Base-by-base conservation (phyloP, 805 yeast genomes). In the Ogataea paraovalis region DNA sequence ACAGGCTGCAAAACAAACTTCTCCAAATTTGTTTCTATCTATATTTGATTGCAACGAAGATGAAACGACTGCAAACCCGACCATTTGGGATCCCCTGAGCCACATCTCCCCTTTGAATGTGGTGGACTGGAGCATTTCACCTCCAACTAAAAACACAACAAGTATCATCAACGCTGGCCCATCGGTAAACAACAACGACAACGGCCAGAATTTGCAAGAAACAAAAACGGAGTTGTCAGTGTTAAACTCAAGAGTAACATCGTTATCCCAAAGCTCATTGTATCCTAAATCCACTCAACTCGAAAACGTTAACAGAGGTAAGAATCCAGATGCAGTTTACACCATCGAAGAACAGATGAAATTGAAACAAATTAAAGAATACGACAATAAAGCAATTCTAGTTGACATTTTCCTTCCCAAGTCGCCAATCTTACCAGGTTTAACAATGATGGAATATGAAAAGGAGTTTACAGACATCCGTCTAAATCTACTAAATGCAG, bases 371-470 rank as follows among this genome's bases (percentile, higher is more conserved):
- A 33, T 28, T 21, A 30, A 42, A 32, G 54, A 48, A n/a, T n/a
- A 41, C 4, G 62, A 55, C 37, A 49, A 48, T 28, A 57, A 54
- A 42, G 10, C 28, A 10, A 42, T 57, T 33, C 52, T 58, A 8
- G 44, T 59, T 7, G 62, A 59, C 19, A 16, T 47, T 14, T 38
- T 59, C 27, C 54, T 53, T 30, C 62, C 66, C 1, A 47, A 44
- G 19, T 33, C 21, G 0, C 50, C 58, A 3, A 30, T 50, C 6
- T 20, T 32, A 12, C 10, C 39, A 3, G 40, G 47, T 19, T 20
- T 45, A 13, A 19, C 47, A 6, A 33, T 54, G 20, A 40, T 45
- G 23, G 52, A 53, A 47, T 37, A 56, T 14, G 64, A 62, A 18
- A 51, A 44, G 19, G 54, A 47, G 13, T 51, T 62, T 12, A 55